A percentile compares a stretch with the other conserved stretches of the same genome.
Conservation (phyloP, 805 yeast species). For the Myxozyma mucilagina region DNA sequence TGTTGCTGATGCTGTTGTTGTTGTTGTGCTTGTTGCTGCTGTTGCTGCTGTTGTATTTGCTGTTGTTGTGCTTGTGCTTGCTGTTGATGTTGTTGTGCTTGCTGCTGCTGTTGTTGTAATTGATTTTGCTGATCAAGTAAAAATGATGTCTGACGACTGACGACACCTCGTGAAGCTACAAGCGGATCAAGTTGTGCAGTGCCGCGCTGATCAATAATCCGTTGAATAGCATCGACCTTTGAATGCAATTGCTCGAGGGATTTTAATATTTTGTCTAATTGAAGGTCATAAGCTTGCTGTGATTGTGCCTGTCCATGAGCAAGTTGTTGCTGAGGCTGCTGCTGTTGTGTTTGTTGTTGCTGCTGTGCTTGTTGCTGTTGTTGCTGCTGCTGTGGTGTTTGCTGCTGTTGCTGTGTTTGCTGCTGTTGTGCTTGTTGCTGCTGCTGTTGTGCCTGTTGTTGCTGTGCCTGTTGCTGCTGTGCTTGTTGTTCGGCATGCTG, state of each 20-base stretch:
- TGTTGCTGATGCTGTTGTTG: constrained; percentile 13
- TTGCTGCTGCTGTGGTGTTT: constrained; percentile 26
- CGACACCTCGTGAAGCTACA: constrained; percentile 6
- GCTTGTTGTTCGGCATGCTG: constrained; percentile 20
- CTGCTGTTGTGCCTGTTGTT: constrained; percentile 8
- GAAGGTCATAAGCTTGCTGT: constrained; percentile 33
- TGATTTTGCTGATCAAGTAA: constrained; percentile 8
- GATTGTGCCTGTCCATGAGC: constrained; percentile 4
- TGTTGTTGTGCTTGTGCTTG: constrained; percentile 3
- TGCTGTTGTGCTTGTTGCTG: constrained; percentile 9
- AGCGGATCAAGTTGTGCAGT: constrained; percentile 8
- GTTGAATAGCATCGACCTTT: constrained; percentile 36
- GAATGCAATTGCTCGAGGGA: constrained; percentile 37
- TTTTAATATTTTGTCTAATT: constrained; percentile 21
- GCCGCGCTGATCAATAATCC: constrained; percentile 25
- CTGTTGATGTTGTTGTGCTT: background rate
- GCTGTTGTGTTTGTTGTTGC: constrained; percentile 13
- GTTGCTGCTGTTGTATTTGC: constrained; percentile 29
- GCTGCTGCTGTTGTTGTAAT: constrained; percentile 10
- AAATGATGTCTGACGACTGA: constrained; percentile 6
- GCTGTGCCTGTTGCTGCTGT: constrained; percentile 34
- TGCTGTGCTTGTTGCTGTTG: constrained; percentile 30
- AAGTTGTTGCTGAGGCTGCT: constrained; percentile 7
- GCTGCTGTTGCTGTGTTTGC: constrained; percentile 13
- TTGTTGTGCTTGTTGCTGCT: constrained; percentile 28